These are phyloP conservation scores for Eustoma russellianum DNA, from an alignment of 257 asterid genomes.

Conservation along the genomic window DNA sequence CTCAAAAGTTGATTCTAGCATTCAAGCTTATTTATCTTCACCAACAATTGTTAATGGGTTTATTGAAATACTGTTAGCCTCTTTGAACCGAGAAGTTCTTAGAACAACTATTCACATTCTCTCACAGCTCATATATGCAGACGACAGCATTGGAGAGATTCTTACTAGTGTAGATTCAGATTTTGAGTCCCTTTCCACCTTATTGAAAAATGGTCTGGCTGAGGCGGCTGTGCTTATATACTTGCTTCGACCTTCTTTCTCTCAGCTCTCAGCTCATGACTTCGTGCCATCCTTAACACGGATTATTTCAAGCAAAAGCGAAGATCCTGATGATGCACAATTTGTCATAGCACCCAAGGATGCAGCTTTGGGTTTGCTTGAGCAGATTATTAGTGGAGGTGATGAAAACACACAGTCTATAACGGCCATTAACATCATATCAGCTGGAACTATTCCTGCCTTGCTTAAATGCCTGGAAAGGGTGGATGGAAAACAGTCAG, in stretches of 20 bases:
- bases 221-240: conserved; percentile 57
- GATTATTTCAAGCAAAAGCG: conserved; percentile 41
- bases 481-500: conserved; percentile 40
- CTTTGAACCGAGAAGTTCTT: conserved; percentile 53
- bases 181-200: conserved; percentile 54
- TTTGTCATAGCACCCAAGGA: conserved; percentile 58
- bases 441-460: conserved; percentile 46
- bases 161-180: conserved; percentile 60
- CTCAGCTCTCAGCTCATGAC: conserved; percentile 47
- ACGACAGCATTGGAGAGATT: conserved; percentile 40
- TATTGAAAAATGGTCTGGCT: conserved; percentile 57
- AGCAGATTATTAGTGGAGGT: conserved; percentile 50
- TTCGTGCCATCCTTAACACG: conserved; percentile 35
- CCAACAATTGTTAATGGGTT: conserved; percentile 60
- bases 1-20: conserved; percentile 47
- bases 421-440: conserved; percentile 31
- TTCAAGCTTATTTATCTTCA: conserved; percentile 54
- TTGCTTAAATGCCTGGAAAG: conserved; percentile 49
- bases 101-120: conserved; percentile 46
- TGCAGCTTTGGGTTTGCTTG: conserved; percentile 60
- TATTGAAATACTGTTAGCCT: conserved; percentile 60
- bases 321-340: conserved; percentile 26
- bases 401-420: conserved; percentile 42
- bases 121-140: conserved; percentile 47
- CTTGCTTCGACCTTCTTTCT: conserved; percentile 53